A percentile compares a stretch with the other conserved stretches of the same genome.
phyloP scores from a whole-genome alignment of 306 rosid species.

The Fragaria nilgerrensis region DNA sequence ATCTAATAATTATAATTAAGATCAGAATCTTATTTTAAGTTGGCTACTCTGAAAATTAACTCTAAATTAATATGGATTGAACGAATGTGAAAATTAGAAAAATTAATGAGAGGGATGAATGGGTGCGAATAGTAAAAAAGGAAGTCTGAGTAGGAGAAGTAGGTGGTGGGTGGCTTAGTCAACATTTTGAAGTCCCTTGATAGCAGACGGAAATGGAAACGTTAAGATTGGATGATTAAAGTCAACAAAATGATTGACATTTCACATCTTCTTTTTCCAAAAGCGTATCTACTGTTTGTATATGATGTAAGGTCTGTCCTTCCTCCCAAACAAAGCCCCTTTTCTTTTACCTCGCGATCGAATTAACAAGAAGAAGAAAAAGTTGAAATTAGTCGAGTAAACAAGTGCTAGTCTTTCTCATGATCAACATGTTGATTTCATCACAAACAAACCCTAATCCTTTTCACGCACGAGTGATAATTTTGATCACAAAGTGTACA shows the following conservation, averaged over 20 bases:
- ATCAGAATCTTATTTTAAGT: no score
- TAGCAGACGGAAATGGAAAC: background rate
- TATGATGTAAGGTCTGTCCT: background rate
- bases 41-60: no score
- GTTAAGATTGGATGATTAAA: background rate
- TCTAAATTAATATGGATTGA: background rate
- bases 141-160: background rate
- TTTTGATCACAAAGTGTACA: no score
- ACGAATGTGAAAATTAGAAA: background rate
- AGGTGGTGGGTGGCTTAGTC: constrained; percentile 5
- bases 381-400: no score
- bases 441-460: background rate
- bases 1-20: no score
- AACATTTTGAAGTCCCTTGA: background rate
- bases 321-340: background rate
- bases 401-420: no score
- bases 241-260: constrained; percentile 4
- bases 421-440: no score
- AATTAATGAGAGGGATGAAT: background rate
- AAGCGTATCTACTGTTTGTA: background rate
- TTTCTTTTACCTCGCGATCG: background rate
- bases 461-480: no score
- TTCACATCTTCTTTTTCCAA: background rate
- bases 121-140: background rate
- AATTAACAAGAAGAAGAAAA: background rate